Percentiles rank a stretch among this genome's conserved stretches.
phyloP scores from a whole-genome alignment of 75 land plant species.

The Pinus tabuliformis region DNA sequence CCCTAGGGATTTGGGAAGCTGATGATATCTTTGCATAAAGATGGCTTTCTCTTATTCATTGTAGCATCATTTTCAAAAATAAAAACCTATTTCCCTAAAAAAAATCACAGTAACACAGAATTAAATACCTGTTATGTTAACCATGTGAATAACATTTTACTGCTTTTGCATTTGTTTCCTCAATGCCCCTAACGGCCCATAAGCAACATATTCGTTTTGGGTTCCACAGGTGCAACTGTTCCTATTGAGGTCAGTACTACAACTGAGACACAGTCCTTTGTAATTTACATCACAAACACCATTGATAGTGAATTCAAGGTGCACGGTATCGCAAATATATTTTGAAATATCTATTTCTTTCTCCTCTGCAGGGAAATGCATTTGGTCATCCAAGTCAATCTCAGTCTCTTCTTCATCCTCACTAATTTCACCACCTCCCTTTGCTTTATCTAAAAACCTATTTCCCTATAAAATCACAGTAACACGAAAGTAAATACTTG shows the following conservation, averaged over 20 bases:
- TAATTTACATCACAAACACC: slow-evolving; percentile 64
- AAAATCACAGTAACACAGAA: too few species aligned
- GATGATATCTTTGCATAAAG: too few species aligned
- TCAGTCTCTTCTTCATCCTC: slow-evolving; percentile 54
- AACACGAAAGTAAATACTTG: too few species aligned
- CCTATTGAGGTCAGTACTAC: slow-evolving; percentile 77
- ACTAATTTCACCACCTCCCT: slow-evolving; percentile 20
- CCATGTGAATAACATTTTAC: background rate
- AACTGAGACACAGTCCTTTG: slow-evolving; percentile 73
- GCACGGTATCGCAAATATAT: slow-evolving; percentile 78
- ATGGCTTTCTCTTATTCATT: too few species aligned
- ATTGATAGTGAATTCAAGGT: slow-evolving; percentile 74
- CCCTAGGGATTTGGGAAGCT: too few species aligned
- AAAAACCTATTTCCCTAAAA: too few species aligned
- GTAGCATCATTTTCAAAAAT: too few species aligned
- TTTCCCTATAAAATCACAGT: too few species aligned
- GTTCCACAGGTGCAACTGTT: slow-evolving; percentile 49
- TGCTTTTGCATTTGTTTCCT: slow-evolving; percentile 47
- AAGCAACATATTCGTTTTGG: slow-evolving; percentile 12
- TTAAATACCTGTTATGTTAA: too few species aligned
- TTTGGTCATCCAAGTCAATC: slow-evolving; percentile 74
- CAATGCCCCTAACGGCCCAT: slow-evolving; percentile 49
- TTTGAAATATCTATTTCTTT: slow-evolving; percentile 90
- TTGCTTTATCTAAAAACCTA: background rate
- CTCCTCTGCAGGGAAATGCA: slow-evolving; percentile 74